phyloP scores from a whole-genome alignment of 495 filamentous ascomycete species.

The Hypoxylon trugodes region DNA sequence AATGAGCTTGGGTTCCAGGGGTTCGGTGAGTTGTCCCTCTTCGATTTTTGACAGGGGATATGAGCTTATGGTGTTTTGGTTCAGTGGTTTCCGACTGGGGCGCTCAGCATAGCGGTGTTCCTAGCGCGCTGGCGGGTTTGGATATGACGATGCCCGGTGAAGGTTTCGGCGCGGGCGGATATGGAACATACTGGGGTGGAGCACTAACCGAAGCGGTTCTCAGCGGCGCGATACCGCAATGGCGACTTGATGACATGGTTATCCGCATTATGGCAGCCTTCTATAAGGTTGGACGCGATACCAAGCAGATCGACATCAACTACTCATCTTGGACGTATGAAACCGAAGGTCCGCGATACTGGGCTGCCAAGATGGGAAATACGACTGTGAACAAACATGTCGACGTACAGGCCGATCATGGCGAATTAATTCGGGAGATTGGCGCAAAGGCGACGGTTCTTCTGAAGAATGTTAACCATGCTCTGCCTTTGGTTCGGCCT shows the following conservation, averaged over 20 bases:
- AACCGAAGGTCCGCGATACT: conserved; percentile 73
- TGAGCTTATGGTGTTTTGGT: background rate
- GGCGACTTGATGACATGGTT: conserved; percentile 90
- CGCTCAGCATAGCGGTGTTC: conserved; percentile 82
- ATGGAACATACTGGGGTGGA: conserved; percentile 78
- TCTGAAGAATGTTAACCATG: conserved; percentile 66
- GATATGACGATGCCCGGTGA: conserved; percentile 98
- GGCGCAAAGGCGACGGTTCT: conserved; percentile 67
- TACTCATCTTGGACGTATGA: conserved; percentile 87
- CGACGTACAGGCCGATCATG: conserved; percentile 62
- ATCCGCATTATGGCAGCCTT: conserved; percentile 86
- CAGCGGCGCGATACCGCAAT: conserved; percentile 77
- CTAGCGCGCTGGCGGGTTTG: conserved; percentile 79
- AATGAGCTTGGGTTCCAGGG: conserved; percentile 65
- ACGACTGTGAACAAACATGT: conserved; percentile 70
- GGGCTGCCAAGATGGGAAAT: conserved; percentile 63
- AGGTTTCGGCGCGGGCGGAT: conserved; percentile 57
- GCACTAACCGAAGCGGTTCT: conserved; percentile 78
- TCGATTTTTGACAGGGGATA: background rate
- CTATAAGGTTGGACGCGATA: conserved; percentile 79
- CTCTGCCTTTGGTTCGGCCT: conserved; percentile 60
- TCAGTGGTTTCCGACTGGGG: conserved; percentile 87
- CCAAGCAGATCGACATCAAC: conserved; percentile 69
- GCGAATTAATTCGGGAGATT: conserved; percentile 62
- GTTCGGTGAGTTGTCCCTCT: conserved; percentile 60